These are phyloP conservation scores for Camillea tinctor DNA, from an alignment of 2,329 filamentous ascomycete genomes.

Conservation along the genomic window DNA sequence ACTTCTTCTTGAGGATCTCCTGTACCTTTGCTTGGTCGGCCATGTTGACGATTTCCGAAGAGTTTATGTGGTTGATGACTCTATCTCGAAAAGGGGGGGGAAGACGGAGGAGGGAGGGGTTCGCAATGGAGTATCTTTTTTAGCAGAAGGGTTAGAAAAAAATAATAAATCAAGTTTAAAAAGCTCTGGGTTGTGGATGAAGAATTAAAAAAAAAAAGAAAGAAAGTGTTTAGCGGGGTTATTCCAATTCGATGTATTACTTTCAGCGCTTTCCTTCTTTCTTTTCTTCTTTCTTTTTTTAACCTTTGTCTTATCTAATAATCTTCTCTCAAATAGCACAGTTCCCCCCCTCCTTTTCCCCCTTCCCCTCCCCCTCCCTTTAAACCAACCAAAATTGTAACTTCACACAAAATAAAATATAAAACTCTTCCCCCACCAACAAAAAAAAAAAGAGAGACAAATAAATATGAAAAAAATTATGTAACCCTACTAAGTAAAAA, in stretches of 20 bases:
- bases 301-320: no score
- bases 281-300: background rate
- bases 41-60: constrained; percentile 25
- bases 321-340: no score
- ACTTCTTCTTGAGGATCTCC: constrained; percentile 41
- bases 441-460: no score
- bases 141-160: background rate
- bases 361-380: no score
- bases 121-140: constrained; percentile 14
- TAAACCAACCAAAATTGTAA: no score
- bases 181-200: constrained; percentile 6
- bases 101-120: constrained; percentile 9
- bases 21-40: constrained; percentile 39
- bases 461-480: no score
- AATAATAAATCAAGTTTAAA: constrained; percentile 2
- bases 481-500: no score
- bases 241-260: background rate
- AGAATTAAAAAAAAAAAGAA: background rate
- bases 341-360: no score
- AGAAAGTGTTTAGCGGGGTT: constrained; percentile 5
- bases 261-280: background rate
- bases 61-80: no score
- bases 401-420: no score
- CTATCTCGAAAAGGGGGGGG: no score
- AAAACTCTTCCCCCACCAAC: no score